phyloP scores from a whole-genome alignment of 768 basidiomycete species.

The Tricholoma sp. region DNA sequence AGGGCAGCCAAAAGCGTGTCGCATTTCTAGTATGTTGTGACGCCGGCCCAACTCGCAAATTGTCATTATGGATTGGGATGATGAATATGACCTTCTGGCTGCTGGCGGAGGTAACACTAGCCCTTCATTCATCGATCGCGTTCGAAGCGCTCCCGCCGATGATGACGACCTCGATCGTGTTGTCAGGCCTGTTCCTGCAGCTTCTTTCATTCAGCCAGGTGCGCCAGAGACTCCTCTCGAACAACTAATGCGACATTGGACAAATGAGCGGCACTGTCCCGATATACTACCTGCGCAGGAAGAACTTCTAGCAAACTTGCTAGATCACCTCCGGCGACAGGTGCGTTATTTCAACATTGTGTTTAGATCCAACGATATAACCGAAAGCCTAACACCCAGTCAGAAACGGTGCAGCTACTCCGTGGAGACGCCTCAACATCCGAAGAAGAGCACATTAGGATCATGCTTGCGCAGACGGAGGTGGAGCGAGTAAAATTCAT shows the following conservation, averaged over 20 bases:
- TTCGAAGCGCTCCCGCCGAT: conserved; percentile 29
- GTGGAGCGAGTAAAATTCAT: conserved; percentile 93
- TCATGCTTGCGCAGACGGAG: conserved; percentile 92
- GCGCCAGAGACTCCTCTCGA: conserved; percentile 56
- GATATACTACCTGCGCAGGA: conserved; percentile 76
- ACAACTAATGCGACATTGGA: conserved; percentile 75
- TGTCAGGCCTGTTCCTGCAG: conserved; percentile 21
- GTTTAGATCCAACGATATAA: neutral
- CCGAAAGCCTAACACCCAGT: conserved; percentile 37
- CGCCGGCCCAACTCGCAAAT: neutral
- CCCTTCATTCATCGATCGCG: conserved; percentile 28
- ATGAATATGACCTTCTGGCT: conserved; percentile 26
- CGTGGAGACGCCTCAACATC: conserved; percentile 79
- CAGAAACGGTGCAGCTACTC: conserved; percentile 70
- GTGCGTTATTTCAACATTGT: conserved; percentile 35
- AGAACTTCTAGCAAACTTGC: conserved; percentile 53
- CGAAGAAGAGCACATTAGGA: conserved; percentile 90
- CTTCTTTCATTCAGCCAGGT: conserved; percentile 11
- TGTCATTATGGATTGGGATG: conserved; percentile 34
- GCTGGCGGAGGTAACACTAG: conserved; percentile 9
- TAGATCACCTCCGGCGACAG: conserved; percentile 81
- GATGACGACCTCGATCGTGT: conserved; percentile 35
- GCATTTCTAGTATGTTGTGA: neutral
- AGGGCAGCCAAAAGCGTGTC: conserved; percentile 3
- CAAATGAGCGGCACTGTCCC: conserved; percentile 79